Evolutionary conservation across 345 rosid genomes (phyloP).

Genomic region (Salix arbutifolia): DNA sequence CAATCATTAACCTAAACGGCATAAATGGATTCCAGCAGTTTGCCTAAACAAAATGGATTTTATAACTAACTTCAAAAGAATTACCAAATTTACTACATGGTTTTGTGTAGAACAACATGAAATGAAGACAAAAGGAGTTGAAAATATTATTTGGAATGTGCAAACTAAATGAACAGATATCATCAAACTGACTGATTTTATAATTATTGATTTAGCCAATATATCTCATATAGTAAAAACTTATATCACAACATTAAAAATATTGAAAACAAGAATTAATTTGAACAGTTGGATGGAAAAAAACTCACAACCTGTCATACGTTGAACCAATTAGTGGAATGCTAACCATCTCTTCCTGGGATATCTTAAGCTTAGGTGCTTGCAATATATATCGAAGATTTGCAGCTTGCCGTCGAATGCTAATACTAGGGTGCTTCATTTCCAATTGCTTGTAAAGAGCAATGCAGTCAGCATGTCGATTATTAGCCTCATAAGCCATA

Average conservation of each 20-base stretch:
- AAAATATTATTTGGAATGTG: no score
- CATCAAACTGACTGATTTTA: no score
- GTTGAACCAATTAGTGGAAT: slow-evolving; percentile 73
- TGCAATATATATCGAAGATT: slow-evolving; percentile 81
- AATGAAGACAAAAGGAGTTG: not conserved
- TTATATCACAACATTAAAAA: not conserved
- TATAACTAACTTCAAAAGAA: not conserved
- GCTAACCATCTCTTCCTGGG: slow-evolving; percentile 89
- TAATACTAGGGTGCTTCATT: slow-evolving; percentile 64
- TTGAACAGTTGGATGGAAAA: not conserved
- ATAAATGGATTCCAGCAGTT: not conserved
- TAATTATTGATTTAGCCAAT: no score
- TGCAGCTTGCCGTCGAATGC: slow-evolving; percentile 93
- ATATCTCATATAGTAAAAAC: no score
- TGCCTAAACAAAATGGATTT: not conserved
- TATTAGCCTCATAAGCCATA: slow-evolving; percentile 96
- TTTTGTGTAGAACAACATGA: not conserved
- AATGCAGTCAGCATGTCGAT: slow-evolving; percentile 83
- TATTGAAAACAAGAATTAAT: not conserved
- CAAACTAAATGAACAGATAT: no score
- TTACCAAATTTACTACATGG: not conserved
- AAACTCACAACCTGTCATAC: slow-evolving; percentile 52
- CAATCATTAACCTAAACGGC: not conserved
- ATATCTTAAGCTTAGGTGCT: slow-evolving; percentile 92
- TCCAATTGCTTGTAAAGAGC: slow-evolving; percentile 82